Evolutionary conservation across 1,284 basidiomycete genomes (phyloP), one percentile per base, ranked within the genome.

Genomic region (Malassezia slooffiae): DNA sequence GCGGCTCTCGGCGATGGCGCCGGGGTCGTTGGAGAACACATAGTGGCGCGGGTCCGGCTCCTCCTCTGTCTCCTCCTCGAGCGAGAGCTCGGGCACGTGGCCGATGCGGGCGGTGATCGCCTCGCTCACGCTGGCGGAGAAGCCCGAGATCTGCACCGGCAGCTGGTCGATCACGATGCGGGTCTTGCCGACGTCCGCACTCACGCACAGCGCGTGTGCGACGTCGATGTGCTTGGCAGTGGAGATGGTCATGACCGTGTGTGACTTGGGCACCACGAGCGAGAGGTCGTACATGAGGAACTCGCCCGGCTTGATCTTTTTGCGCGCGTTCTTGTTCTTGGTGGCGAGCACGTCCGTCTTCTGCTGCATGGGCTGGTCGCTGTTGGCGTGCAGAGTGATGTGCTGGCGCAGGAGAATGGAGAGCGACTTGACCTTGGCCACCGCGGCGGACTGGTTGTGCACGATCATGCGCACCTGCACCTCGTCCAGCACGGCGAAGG

Each of bases 151-250:
- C 15, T 57, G 62, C 43, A 68, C 52, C 13, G 61, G 55, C 13
- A 68, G 38, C 23, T 62, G 64, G 34, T 68, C 66, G 34, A 67
- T 50, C 29, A 67, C 51, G 34, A 68, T 55, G 22, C 55, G 58
- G 30, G 61, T 55, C 48, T 66, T 66, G 28, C 50, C 58, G 19
- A 57, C 47, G 22, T 67, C 59, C 19, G 62, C 51, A 22, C 52
- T 53, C n/a, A 67, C 55, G 10, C 63, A 55, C 20, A 67, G 34
- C n/a, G 32, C 24, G 32, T 67, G 65, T 8, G 57, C 50, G 17
- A 68, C 56, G 32, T 67, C 66, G 43, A 68, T 59, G 38, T 68
- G 66, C 41, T 68, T 67, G 17, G 63, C 66, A 5, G 66, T 67
- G 33, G 53, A 44, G 30, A 67, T 55, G 17, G 53, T 54, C 63